Evolutionary conservation across 306 rosid species (phyloP), one percentile per base, ranked within the genome.

Genomic region (Hippophae gyantsensis): DNA sequence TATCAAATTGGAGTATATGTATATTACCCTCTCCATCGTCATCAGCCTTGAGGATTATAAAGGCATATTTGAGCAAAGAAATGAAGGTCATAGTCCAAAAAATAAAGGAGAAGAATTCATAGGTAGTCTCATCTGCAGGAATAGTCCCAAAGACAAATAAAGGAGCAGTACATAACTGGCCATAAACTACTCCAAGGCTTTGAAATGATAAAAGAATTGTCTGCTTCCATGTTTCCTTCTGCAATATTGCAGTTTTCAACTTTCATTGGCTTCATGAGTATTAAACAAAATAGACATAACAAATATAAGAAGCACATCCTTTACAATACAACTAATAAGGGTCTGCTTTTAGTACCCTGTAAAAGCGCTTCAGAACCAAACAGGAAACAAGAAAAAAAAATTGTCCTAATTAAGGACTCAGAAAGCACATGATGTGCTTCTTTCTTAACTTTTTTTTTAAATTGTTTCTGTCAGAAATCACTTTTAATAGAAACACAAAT

Each of bases 151-250:
- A 82, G 9, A 87, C 93, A 59, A 82, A 87, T 1, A 87, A 69
- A 43, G 96, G 96, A 42, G 96, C 87, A 23, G 89, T 80, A 76
- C 89, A 76, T 25, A 87, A 69, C 62, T 87, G 96, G 54, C 96
- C 93, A 70, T 79, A 87, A 65, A 84, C 78, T 43, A 87, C 79
- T 67, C 95, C 95, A 64, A 87, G 70, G 66, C 85, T 84, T 76
- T 87, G 96, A 74, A 82, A 84, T 32, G 93, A 84, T 42, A 84
- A 58, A 47, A 84, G 84, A 55, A 78, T 52, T 41, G 82, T 76
- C 54, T 82, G 80, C 72, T 69, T 84, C 94, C 89, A 87, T 55
- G 73, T 72, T 71, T 80, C 78, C 67, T 70, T 69, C 84, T 80
- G 81, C 48, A 67, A 53, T 63, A 12, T 51, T 18, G 23, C 1